These are phyloP conservation scores for Moesziomyces parantarcticus DNA, from an alignment of 1,284 basidiomycete genomes.

Conservation along the genomic window DNA sequence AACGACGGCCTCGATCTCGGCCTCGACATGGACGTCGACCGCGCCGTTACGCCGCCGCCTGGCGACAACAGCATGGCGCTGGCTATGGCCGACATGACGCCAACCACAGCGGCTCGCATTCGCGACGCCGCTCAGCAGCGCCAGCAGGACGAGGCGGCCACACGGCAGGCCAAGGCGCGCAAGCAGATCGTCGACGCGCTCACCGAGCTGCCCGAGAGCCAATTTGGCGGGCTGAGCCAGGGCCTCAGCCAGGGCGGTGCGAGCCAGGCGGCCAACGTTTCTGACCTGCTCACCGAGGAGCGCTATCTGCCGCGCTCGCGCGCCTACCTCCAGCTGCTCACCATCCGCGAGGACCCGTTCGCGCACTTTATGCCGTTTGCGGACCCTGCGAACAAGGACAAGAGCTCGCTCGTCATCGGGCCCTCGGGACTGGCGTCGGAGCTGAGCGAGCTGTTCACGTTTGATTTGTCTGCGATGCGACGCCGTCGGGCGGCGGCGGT, in stretches of 20 bases:
- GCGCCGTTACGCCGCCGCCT: slow-evolving; percentile 39
- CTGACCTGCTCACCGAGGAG: slow-evolving; percentile 77
- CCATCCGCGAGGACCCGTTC: slow-evolving; percentile 85
- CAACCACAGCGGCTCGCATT: slow-evolving; percentile 71
- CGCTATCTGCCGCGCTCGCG: slow-evolving; percentile 84
- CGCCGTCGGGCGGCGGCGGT: slow-evolving; percentile 63
- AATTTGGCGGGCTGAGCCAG: slow-evolving; percentile 41
- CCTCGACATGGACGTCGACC: slow-evolving; percentile 40
- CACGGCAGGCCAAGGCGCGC: slow-evolving; percentile 55
- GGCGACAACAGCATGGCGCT: slow-evolving; percentile 53
- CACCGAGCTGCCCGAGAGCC: slow-evolving; percentile 72
- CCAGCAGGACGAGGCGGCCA: slow-evolving; percentile 44
- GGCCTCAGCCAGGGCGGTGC: slow-evolving; percentile 72
- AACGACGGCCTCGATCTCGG: slow-evolving; percentile 38
- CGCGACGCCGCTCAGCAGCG: slow-evolving; percentile 55
- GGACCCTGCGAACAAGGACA: slow-evolving; percentile 73
- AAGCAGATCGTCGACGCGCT: slow-evolving; percentile 70
- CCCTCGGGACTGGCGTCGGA: slow-evolving; percentile 84
- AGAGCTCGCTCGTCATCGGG: slow-evolving; percentile 75
- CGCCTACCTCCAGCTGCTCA: slow-evolving; percentile 81
- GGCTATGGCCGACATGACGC: slow-evolving; percentile 70
- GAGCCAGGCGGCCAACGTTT: slow-evolving; percentile 75
- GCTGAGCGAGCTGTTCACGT: slow-evolving; percentile 82
- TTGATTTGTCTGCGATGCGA: slow-evolving; percentile 73
- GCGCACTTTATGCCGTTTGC: slow-evolving; percentile 80